These are phyloP conservation scores for Yamadazyma atlantica DNA, from an alignment of 1,139 yeast genomes.

Conservation along the genomic window DNA sequence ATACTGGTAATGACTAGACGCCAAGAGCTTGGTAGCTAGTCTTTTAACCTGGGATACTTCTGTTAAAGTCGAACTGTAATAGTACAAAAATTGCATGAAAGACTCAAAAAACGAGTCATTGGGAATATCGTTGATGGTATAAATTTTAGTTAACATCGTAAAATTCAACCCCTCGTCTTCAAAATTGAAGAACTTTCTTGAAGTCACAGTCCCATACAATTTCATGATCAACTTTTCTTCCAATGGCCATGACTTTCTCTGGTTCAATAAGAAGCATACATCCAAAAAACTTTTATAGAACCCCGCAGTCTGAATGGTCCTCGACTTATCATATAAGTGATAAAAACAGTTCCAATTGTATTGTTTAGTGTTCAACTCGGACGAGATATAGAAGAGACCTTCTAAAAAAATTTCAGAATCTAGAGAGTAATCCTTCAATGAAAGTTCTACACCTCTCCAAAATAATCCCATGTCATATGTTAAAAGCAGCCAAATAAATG, in stretches of 20 bases:
- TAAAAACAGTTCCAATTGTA: slow-evolving; percentile 29
- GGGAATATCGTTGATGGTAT: slow-evolving; percentile 34
- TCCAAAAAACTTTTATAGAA: slow-evolving; percentile 31
- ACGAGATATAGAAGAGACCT: slow-evolving; percentile 13
- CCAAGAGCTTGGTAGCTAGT: slow-evolving; percentile 36
- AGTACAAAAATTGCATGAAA: slow-evolving; percentile 37
- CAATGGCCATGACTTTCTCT: slow-evolving; percentile 34
- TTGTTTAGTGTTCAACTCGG: slow-evolving; percentile 6
- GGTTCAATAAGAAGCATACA: slow-evolving; percentile 26
- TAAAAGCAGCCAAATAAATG: slow-evolving; percentile 8
- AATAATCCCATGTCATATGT: slow-evolving; percentile 7
- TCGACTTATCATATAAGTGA: slow-evolving; percentile 19
- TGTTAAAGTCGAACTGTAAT: slow-evolving; percentile 31
- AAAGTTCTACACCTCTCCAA: slow-evolving; percentile 8
- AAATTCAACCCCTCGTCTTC: slow-evolving; percentile 32
- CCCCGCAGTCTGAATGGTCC: slow-evolving; percentile 13
- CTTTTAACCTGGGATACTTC: slow-evolving; percentile 28
- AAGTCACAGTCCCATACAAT: slow-evolving; percentile 31
- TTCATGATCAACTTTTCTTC: slow-evolving; percentile 34
- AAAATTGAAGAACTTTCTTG: slow-evolving; percentile 39
- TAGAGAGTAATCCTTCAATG: neutral
- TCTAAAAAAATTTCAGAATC: slow-evolving; percentile 5
- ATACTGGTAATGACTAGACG: slow-evolving; percentile 38
- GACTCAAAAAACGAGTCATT: slow-evolving; percentile 35
- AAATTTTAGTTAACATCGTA: slow-evolving; percentile 24